Evolutionary conservation across 768 basidiomycete species (phyloP).

Genomic region (Xanthoconium purpureum): DNA sequence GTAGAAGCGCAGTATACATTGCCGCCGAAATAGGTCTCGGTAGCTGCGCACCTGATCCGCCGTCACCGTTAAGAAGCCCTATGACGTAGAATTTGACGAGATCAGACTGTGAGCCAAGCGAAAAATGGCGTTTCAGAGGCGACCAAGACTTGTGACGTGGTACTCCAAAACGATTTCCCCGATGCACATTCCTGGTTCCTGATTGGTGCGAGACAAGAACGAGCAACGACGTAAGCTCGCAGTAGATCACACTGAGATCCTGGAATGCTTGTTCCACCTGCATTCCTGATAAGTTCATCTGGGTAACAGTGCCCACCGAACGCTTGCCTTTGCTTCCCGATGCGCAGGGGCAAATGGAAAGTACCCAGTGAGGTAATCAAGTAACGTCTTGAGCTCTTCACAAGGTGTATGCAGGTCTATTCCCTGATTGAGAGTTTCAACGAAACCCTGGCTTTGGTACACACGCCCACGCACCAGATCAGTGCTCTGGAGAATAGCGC

Average conservation of each 20-base stretch:
- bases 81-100: slow-evolving; percentile 61
- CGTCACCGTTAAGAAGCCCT: slow-evolving; percentile 53
- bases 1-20: slow-evolving; percentile 66
- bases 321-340: slow-evolving; percentile 55
- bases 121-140: slow-evolving; percentile 15
- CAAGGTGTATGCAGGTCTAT: slow-evolving; percentile 27
- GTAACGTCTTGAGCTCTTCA: slow-evolving; percentile 53
- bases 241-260: slow-evolving; percentile 72
- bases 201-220: slow-evolving; percentile 36
- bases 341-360: slow-evolving; percentile 70
- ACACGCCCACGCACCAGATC: slow-evolving; percentile 32
- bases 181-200: slow-evolving; percentile 3
- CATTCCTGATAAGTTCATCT: slow-evolving; percentile 6
- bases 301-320: neutral
- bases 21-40: slow-evolving; percentile 49
- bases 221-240: slow-evolving; percentile 69
- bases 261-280: slow-evolving; percentile 68
- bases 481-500: slow-evolving; percentile 46
- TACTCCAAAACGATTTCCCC: slow-evolving; percentile 7
- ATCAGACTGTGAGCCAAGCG: slow-evolving; percentile 41
- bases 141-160: slow-evolving; percentile 16
- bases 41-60: slow-evolving; percentile 40
- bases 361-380: slow-evolving; percentile 75
- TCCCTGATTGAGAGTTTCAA: slow-evolving; percentile 21
- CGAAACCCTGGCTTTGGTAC: neutral